phyloP scores from a whole-genome alignment of 2,329 filamentous ascomycete species.

The Penicillium sp. region DNA sequence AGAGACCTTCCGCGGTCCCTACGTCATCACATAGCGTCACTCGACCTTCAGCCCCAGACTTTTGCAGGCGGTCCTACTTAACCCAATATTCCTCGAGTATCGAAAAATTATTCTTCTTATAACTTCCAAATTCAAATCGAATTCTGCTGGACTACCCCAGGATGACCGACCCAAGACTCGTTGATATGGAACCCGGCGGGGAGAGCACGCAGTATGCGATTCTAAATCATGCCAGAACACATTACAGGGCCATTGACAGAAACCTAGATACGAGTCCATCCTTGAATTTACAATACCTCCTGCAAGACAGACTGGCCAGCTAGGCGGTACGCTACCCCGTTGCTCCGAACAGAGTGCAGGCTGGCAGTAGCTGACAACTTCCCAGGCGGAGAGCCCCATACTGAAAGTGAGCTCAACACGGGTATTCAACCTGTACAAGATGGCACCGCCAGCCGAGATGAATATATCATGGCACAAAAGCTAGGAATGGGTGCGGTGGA shows the following conservation, averaged over 20 bases:
- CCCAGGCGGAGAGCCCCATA: constrained; percentile 31
- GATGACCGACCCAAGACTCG: constrained; percentile 54
- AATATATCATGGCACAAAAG: constrained; percentile 54
- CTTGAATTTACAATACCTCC: constrained; percentile 51
- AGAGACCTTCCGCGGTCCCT: neutral
- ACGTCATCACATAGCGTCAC: constrained; percentile 26
- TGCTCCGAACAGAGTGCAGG: neutral
- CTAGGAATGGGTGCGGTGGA: constrained; percentile 52
- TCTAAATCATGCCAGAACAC: neutral
- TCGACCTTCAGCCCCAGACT: constrained; percentile 1
- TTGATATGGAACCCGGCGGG: constrained; percentile 60
- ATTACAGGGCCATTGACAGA: neutral
- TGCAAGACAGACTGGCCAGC: constrained; percentile 56
- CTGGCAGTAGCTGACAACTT: constrained; percentile 2
- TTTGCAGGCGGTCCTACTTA: neutral
- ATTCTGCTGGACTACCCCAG: neutral
- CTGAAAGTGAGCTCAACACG: constrained; percentile 31
- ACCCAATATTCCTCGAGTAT: neutral
- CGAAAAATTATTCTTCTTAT: neutral
- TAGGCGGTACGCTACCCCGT: constrained; percentile 47
- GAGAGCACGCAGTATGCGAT: constrained; percentile 56
- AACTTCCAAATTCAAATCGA: neutral
- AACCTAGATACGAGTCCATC: constrained; percentile 58
- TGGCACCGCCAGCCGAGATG: constrained; percentile 46
- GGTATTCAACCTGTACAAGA: constrained; percentile 45